Conservation (phyloP, 2,329 filamentous ascomycete genomes). For the Penicillium sumatraense region DNA sequence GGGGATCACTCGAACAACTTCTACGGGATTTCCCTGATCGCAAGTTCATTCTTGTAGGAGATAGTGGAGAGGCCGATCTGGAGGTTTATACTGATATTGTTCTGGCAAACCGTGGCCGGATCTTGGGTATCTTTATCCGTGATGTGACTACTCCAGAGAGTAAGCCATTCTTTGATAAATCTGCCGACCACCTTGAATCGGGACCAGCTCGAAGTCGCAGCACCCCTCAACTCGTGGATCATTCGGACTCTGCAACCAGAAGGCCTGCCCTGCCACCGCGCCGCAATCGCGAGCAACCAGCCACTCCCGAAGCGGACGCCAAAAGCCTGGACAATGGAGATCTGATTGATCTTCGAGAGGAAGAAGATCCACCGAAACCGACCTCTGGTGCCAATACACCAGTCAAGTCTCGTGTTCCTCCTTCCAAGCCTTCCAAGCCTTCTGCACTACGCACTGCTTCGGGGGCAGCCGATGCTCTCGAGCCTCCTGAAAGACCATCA, state of each 20-base stretch:
- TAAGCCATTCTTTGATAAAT: constrained; percentile 77
- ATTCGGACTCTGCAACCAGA: constrained; percentile 32
- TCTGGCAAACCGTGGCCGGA: constrained; percentile 77
- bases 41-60: constrained; percentile 88
- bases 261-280: constrained; percentile 48
- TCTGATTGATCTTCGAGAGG: constrained; percentile 47
- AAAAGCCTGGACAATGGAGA: constrained; percentile 36
- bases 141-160: constrained; percentile 84
- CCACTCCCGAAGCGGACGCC: constrained; percentile 19
- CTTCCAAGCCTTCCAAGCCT: constrained; percentile 52
- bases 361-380: constrained; percentile 22
- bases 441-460: constrained; percentile 44
- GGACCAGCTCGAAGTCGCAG: constrained; percentile 28
- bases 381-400: constrained; percentile 20
- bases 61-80: constrained; percentile 94
- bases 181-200: constrained; percentile 44
- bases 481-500: constrained; percentile 1
- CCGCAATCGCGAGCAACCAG: constrained; percentile 28
- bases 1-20: constrained; percentile 81
- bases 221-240: constrained; percentile 30
- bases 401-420: constrained; percentile 34
- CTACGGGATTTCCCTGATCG: constrained; percentile 87
- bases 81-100: constrained; percentile 98
- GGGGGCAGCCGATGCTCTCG: constrained; percentile 24
- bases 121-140: constrained; percentile 88